These are phyloP conservation scores for Clonostachys rhizophaga DNA, from an alignment of 2,329 filamentous ascomycete species.

Conservation along the genomic window DNA sequence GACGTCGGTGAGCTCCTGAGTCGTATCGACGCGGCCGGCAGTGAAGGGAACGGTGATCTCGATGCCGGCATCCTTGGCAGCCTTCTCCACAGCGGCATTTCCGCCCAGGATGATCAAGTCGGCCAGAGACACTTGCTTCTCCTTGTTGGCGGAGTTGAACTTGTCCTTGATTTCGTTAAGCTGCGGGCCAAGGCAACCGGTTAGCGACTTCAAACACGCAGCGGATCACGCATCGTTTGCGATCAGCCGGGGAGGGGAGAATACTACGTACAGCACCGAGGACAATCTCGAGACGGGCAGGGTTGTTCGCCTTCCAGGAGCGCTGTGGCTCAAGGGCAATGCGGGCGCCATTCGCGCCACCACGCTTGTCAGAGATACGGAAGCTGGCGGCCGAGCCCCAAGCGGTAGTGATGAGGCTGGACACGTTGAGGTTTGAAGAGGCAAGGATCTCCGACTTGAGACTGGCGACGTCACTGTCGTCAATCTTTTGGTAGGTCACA, in stretches of 20 bases:
- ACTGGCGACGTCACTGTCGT: constrained; percentile 54
- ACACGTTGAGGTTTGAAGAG: constrained; percentile 17
- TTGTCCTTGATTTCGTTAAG: constrained; percentile 62
- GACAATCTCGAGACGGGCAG: constrained; percentile 57
- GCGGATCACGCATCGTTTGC: too few relatives aligned
- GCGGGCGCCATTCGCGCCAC: constrained; percentile 75
- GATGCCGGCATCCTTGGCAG: constrained; percentile 40
- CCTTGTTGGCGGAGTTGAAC: constrained; percentile 44
- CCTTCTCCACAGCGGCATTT: constrained; percentile 67
- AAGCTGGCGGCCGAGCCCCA: constrained; percentile 70
- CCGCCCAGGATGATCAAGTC: constrained; percentile 77
- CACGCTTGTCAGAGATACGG: constrained; percentile 75
- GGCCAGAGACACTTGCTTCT: constrained; percentile 73
- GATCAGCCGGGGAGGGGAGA: too few relatives aligned
- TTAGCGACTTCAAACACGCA: too few relatives aligned
- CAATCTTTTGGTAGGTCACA: constrained; percentile 50
- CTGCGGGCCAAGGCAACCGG: too few relatives aligned
- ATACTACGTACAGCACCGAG: constrained; percentile 31
- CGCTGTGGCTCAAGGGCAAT: constrained; percentile 71
- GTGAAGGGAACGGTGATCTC: constrained; percentile 64
- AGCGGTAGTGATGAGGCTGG: constrained; percentile 60
- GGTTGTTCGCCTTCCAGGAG: constrained; percentile 73
- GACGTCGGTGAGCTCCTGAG: constrained; percentile 67
- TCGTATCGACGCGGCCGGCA: constrained; percentile 67
- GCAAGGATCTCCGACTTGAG: background rate